These are phyloP conservation scores for Apiotrichum brassicae DNA, from an alignment of 1,284 basidiomycete species.

Conservation along the genomic window DNA sequence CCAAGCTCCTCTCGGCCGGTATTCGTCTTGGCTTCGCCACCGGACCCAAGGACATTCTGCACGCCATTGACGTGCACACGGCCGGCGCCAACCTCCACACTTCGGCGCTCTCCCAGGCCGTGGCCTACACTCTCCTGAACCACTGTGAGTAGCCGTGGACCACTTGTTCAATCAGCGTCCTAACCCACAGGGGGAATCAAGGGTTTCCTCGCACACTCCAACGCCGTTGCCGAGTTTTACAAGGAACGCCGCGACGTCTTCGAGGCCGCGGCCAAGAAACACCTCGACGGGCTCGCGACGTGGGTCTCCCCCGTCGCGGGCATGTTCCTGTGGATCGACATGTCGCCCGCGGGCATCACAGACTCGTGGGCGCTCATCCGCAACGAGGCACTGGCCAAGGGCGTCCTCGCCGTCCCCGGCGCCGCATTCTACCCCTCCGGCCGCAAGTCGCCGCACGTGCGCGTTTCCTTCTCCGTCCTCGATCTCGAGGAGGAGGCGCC, in stretches of 20 bases:
- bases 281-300: conserved; percentile 68
- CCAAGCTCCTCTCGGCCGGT: conserved; percentile 78
- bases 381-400: conserved; percentile 68
- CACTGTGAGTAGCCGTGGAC: conserved; percentile 51
- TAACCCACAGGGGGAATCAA: conserved; percentile 54
- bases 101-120: conserved; percentile 68
- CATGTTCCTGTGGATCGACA: conserved; percentile 77
- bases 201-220: conserved; percentile 68
- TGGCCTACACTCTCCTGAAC: conserved; percentile 63
- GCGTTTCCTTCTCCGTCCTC: conserved; percentile 73
- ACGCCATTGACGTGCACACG: conserved; percentile 63
- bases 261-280: conserved; percentile 63
- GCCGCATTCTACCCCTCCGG: conserved; percentile 64
- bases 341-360: conserved; percentile 35
- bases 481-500: conserved; percentile 61
- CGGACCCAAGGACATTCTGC: conserved; percentile 66
- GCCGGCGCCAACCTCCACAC: conserved; percentile 66
- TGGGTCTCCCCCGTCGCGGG: conserved; percentile 84
- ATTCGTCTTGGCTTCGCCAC: conserved; percentile 62
- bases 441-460: conserved; percentile 62
- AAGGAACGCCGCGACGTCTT: conserved; percentile 68
- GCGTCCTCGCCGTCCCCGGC: conserved; percentile 83
- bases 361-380: conserved; percentile 74
- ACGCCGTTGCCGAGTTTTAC: conserved; percentile 71
- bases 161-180: background rate